Conservation (phyloP, 495 filamentous ascomycete genomes). For the Aspergillus haitiensis region DNA sequence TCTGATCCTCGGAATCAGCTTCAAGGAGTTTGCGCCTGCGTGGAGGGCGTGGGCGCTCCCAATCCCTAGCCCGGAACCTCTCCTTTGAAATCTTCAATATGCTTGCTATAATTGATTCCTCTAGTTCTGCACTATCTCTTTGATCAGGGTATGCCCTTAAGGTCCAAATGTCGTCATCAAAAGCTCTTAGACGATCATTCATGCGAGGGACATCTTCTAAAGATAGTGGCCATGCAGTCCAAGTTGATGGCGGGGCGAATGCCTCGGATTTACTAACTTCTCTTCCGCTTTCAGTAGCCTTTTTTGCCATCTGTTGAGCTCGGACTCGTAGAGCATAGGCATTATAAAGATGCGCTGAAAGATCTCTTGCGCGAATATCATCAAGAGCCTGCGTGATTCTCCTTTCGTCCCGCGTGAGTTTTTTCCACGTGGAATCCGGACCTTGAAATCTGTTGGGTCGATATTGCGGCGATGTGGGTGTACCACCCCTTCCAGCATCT, state of each 20-base stretch:
- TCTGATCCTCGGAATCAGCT: conserved; percentile 17
- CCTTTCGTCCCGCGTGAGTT: conserved; percentile 59
- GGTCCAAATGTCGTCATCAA: conserved; percentile 49
- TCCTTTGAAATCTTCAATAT: conserved; percentile 66
- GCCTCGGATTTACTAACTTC: conserved; percentile 24
- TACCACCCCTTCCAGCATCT: not conserved
- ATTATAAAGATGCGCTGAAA: conserved; percentile 78
- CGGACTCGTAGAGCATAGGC: conserved; percentile 59
- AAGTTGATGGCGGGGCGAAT: conserved; percentile 48
- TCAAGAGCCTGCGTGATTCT: conserved; percentile 57
- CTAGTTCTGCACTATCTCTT: conserved; percentile 57
- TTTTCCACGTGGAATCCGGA: conserved; percentile 57
- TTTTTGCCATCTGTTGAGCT: conserved; percentile 26
- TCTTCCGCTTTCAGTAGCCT: conserved; percentile 31
- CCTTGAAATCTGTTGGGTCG: conserved; percentile 59
- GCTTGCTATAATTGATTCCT: conserved; percentile 64
- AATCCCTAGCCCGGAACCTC: conserved; percentile 49
- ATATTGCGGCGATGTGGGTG: conserved; percentile 17
- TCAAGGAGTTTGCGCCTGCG: not conserved
- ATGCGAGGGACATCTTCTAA: conserved; percentile 59
- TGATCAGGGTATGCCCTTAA: conserved; percentile 41
- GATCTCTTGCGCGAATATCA: conserved; percentile 56
- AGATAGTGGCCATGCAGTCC: conserved; percentile 79
- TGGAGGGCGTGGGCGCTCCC: conserved; percentile 12
- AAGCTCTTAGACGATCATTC: conserved; percentile 43